Percentiles rank a stretch among this genome's conserved stretches.
phyloP scores from a whole-genome alignment of 345 rosid species.

The Eucalyptus pauciflora region DNA sequence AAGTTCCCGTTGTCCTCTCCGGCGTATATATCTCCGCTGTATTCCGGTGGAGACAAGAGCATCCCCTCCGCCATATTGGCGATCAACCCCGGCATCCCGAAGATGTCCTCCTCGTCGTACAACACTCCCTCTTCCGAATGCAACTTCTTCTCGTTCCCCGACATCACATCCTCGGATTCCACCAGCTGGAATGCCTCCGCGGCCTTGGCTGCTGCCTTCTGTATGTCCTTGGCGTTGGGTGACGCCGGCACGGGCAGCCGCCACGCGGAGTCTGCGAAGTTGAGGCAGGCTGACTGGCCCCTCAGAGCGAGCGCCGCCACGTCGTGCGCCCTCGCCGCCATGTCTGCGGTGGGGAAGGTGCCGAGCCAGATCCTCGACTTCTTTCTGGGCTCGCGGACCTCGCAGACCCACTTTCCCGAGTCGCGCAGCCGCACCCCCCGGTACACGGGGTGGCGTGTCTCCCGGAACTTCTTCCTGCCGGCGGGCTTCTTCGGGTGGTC shows the following conservation, averaged over 20 bases:
- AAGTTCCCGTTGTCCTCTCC: conserved; percentile 12
- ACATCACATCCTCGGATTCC: not conserved
- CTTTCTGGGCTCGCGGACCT: conserved; percentile 79
- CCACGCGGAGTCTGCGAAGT: conserved; percentile 86
- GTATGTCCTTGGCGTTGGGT: conserved; percentile 47
- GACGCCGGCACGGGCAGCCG: conserved; percentile 59
- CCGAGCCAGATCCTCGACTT: conserved; percentile 89
- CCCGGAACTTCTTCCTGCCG: conserved; percentile 79
- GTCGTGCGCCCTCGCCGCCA: conserved; percentile 94
- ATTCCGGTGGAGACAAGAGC: conserved; percentile 71
- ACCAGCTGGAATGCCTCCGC: conserved; percentile 28
- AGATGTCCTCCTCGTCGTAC: conserved; percentile 56
- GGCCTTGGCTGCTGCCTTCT: conserved; percentile 67
- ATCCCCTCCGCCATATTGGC: conserved; percentile 73
- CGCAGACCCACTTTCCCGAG: conserved; percentile 87
- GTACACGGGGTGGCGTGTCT: conserved; percentile 83
- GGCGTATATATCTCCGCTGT: not conserved
- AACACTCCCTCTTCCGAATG: conserved; percentile 5
- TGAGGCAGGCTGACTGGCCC: conserved; percentile 68
- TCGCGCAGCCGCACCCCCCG: conserved; percentile 64
- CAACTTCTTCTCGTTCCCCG: conserved; percentile 34
- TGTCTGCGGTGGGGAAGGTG: conserved; percentile 57
- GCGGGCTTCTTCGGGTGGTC: conserved; percentile 67
- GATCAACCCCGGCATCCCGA: conserved; percentile 54
- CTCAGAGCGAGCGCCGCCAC: conserved; percentile 72